These are phyloP conservation scores for Chytriomyces confervae DNA, from an alignment of 192 early-diverging fungal species.

Conservation along the genomic window DNA sequence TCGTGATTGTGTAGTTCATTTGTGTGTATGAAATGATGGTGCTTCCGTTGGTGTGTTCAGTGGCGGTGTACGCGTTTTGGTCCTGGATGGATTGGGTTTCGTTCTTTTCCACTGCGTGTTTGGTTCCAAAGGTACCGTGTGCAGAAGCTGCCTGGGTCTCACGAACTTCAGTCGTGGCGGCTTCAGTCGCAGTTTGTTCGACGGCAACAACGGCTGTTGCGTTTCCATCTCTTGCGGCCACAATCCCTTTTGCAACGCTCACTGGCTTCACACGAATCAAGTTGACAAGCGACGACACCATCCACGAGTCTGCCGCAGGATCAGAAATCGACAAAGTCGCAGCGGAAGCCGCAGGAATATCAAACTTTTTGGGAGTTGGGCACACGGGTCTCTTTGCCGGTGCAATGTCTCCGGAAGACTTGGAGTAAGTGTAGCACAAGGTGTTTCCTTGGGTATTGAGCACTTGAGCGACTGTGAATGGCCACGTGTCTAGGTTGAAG, in stretches of 20 bases:
- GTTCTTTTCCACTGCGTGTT: background rate
- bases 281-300: no score
- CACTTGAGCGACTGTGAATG: conserved; percentile 10
- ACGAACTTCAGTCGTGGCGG: background rate
- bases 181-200: background rate
- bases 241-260: background rate
- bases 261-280: no score
- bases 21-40: conserved; percentile 1
- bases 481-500: conserved; percentile 15
- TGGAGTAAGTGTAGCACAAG: conserved; percentile 29
- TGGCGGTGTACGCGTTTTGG: background rate
- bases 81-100: background rate
- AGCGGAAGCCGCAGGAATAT: background rate
- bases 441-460: conserved; percentile 20
- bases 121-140: background rate
- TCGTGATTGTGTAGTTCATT: conserved; percentile 1
- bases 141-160: background rate
- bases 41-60: background rate
- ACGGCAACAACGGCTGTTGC: background rate
- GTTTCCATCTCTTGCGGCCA: background rate
- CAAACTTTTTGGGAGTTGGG: background rate
- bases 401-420: conserved; percentile 18
- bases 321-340: background rate
- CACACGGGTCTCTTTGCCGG: background rate
- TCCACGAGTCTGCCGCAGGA: background rate